Percentiles rank a stretch among this genome's conserved stretches.
These are phyloP conservation scores for Globisporangium irregulare DNA, from an alignment of 352 stramenopile species.

Conservation along the genomic window DNA sequence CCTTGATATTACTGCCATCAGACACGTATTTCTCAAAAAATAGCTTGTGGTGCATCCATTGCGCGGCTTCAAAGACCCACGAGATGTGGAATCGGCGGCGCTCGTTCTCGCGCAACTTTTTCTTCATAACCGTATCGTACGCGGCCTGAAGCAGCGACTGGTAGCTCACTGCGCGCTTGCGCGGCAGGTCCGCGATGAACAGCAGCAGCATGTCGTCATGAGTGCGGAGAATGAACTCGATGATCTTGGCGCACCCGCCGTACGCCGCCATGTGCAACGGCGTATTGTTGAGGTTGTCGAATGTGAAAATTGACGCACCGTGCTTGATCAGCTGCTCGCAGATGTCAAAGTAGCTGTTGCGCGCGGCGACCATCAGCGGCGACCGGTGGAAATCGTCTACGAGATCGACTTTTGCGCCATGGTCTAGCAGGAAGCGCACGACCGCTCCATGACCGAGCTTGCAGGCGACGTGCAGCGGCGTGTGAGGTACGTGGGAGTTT, in stretches of 20 bases:
- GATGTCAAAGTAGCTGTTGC: slow-evolving; percentile 47
- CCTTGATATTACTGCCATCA: not conserved
- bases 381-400: slow-evolving; percentile 55
- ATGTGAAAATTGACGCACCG: slow-evolving; percentile 38
- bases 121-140: slow-evolving; percentile 47
- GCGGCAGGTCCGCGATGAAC: slow-evolving; percentile 42
- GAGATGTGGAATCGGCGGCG: slow-evolving; percentile 57
- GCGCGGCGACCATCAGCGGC: slow-evolving; percentile 58
- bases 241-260: slow-evolving; percentile 39
- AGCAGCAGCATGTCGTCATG: slow-evolving; percentile 49
- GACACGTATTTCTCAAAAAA: slow-evolving; percentile 14
- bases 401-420: slow-evolving; percentile 42
- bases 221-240: slow-evolving; percentile 36
- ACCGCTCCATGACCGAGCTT: slow-evolving; percentile 43
- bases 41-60: slow-evolving; percentile 38
- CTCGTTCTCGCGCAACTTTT: slow-evolving; percentile 64
- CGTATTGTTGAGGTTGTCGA: slow-evolving; percentile 68
- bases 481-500: slow-evolving; percentile 31
- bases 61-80: slow-evolving; percentile 57
- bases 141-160: slow-evolving; percentile 32
- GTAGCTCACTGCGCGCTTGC: slow-evolving; percentile 29
- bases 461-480: slow-evolving; percentile 53
- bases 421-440: slow-evolving; percentile 42
- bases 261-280: slow-evolving; percentile 65
- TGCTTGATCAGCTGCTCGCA: slow-evolving; percentile 40